Evolutionary conservation across 768 basidiomycete species (phyloP), one percentile per base, ranked within the genome.

Genomic region (Lentinula sp.): DNA sequence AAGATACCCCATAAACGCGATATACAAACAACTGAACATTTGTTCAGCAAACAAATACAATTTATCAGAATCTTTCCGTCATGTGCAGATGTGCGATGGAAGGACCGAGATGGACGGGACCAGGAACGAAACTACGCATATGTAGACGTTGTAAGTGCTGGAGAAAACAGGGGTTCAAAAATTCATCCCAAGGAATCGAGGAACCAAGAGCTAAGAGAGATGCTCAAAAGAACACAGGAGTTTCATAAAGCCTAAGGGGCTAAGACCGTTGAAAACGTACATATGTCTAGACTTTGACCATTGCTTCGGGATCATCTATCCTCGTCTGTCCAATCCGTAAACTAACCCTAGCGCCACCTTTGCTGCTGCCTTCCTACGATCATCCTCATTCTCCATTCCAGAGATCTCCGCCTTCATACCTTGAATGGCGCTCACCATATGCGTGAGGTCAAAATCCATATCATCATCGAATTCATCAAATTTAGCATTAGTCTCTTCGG

Each of bases 381-480:
- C 87, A 23, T 77, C 78, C 64, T 86, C 83, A 66, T 86, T 78
- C 5, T 76, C 73, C 74, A 92, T 88, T 10, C 76, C 79, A 23
- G 85, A 78, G 64, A 92, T 91, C 74, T 92, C 88, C 23, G 82
- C 83, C 68, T 88, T 89, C 81, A 90, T 82, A 54, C 81, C 81
- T 66, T 88, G 84, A 37, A 92, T 75, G 1, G 82, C 80, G 16
- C 77, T 76, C 7, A 91, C 67, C 37, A 91, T 83, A 52, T 76
- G 73, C 32, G 82, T 77, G 60, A 91, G 69, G 72, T 91, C 90
- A 68, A 90, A 87, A 35, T 75, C 77, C 56, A 76, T 72, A 64
- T 77, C 76, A 62, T 72, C 75, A 33, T 79, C 77, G 12, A 61
- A 53, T 28, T 70, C 69, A 23, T 70, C 73, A 23, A 70, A 59